phyloP scores from a whole-genome alignment of 805 yeast species.

The Candida verbasci region DNA sequence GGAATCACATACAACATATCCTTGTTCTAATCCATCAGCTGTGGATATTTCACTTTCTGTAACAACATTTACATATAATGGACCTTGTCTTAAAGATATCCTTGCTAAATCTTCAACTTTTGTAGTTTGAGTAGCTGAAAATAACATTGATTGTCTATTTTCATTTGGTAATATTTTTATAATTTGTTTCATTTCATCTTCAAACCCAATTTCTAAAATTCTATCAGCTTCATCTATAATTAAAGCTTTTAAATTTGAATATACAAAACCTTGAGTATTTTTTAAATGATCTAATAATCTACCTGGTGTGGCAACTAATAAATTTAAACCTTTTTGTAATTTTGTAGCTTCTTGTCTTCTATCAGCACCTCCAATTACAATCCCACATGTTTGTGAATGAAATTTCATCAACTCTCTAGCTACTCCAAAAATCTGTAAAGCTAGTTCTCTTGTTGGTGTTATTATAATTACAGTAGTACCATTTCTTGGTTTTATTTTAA shows the following conservation, averaged over 20 bases:
- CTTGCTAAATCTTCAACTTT: constrained; percentile 98
- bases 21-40: constrained; percentile 96
- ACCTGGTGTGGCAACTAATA: constrained; percentile 96
- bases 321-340: constrained; percentile 86
- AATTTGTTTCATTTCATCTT: constrained; percentile 97
- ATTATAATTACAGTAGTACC: constrained; percentile 97
- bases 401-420: constrained; percentile 89
- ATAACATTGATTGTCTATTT: constrained; percentile 92
- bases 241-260: constrained; percentile 89
- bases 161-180: constrained; percentile 89
- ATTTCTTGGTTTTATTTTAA: constrained; percentile 94
- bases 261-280: constrained; percentile 89
- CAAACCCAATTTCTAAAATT: constrained; percentile 95
- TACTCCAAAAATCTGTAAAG: constrained; percentile 96
- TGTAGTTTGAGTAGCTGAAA: constrained; percentile 99
- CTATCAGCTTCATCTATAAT: constrained; percentile 98
- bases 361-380: constrained; percentile 98
- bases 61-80: constrained; percentile 89
- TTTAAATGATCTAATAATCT: constrained; percentile 94
- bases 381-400: constrained; percentile 92
- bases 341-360: constrained; percentile 97
- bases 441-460: constrained; percentile 96
- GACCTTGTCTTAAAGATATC: constrained; percentile 91
- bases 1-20: constrained; percentile 95
- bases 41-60: constrained; percentile 80